Percentiles rank a stretch among this genome's conserved stretches.
Conservation (phyloP, 108 stramenopile genomes). For the Parietichytrium sp. region DNA sequence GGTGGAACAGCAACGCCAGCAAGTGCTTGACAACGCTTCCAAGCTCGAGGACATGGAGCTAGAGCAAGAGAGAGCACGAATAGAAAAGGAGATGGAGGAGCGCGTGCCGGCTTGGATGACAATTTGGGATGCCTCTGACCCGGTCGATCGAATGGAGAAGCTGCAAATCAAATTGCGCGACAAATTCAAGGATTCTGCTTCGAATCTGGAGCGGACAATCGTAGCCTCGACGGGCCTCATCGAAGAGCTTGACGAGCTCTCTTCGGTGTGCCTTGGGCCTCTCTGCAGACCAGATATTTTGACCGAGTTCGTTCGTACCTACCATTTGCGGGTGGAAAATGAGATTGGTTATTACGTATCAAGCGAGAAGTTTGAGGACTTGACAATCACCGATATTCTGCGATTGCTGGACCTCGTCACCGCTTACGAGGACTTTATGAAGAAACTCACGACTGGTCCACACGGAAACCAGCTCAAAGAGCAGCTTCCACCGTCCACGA, state of each 20-base stretch:
- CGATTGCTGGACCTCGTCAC: constrained; percentile 16
- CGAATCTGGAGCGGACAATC: not conserved
- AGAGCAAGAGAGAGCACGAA: too few species aligned
- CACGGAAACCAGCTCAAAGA: not conserved
- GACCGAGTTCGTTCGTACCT: not conserved
- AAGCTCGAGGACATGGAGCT: not conserved
- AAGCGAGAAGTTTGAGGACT: not conserved
- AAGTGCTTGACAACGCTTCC: not conserved
- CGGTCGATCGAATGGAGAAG: not conserved
- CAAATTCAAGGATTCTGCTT: not conserved
- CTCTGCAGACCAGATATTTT: not conserved
- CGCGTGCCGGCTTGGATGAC: constrained; percentile 2
- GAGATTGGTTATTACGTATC: not conserved
- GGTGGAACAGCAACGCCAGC: not conserved
- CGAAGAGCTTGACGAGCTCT: constrained; percentile 24
- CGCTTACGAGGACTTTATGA: not conserved
- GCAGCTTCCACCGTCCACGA: not conserved
- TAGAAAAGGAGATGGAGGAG: too few species aligned
- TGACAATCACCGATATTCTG: constrained; percentile 22
- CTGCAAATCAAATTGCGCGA: not conserved
- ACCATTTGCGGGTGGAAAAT: constrained; percentile 11
- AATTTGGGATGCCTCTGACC: not conserved
- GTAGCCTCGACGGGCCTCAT: not conserved
- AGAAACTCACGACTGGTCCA: not conserved
- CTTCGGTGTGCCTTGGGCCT: not conserved